Base-by-base conservation (phyloP, 164 flowering plant species). In the Chimonanthus praecox region DNA sequence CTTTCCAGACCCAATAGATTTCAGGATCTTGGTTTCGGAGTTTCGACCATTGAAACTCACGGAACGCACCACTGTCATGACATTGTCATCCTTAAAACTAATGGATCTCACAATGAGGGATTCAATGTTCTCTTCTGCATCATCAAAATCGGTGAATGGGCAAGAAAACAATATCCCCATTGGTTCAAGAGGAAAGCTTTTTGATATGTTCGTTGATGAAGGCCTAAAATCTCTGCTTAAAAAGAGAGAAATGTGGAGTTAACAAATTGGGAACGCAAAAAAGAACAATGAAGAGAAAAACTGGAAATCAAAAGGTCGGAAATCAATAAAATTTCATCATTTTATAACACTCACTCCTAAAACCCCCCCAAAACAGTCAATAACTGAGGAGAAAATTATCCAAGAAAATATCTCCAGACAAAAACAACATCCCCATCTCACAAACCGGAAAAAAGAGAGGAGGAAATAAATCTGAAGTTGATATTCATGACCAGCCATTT, bases 91-190 rank as follows among this genome's bases (percentile, higher is more conserved):
- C 18, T 84, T 85, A 67, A 86, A 83, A 78, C 84, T 80, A 47
- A 87, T 78, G 67, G 92, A 87, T 76, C 88, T 90, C 49, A 84
- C 91, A 47, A 82, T 58, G 47, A 88, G 77, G 13, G 88, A 75
- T 51, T 87, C 87, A 43, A 85, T 61, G 16, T 72, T 83, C 69
- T 58, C 78, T 21, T 82, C 88, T 70, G 85, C 48, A 74, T 85
- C 89, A 70, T 64, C 79, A 60, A 64, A 73, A 67, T 78, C 76
- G 10, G 87, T 82, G 62, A 87, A 83, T 16, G 88, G 90, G 74
- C 89, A 85, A 47, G 93, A 88, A 77, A 77, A 78, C 16, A 81
- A 58, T 63, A 83, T 66, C 74, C 93, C 97, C 97, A 90, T 92
- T 77, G 74, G 69, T 81, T 72, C 46, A 45, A 49, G 67, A 71